A percentile compares a stretch with the other conserved stretches of the same genome.
These are phyloP conservation scores for Smittium culicis DNA, from an alignment of 371 early-diverging fungal species.

Conservation along the genomic window DNA sequence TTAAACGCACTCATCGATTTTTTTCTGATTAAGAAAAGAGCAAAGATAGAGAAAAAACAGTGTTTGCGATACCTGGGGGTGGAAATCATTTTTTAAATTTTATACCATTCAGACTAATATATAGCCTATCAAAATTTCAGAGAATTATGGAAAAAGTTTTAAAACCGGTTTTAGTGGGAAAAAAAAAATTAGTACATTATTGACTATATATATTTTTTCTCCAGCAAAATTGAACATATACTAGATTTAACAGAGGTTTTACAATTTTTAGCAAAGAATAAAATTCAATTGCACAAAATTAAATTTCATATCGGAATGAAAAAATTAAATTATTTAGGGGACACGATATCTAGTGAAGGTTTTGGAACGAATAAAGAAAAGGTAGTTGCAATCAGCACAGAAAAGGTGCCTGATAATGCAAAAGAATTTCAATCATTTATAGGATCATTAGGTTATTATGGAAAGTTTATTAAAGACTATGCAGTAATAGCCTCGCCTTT, in stretches of 20 bases:
- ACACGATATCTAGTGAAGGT: slow-evolving; percentile 10
- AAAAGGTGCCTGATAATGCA: slow-evolving; percentile 10
- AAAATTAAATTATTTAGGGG: slow-evolving; percentile 10
- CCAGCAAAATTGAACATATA: background rate
- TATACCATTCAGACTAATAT: slow-evolving; percentile 2
- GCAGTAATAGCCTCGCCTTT: background rate
- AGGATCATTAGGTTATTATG: background rate
- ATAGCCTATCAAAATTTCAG: slow-evolving; percentile 5
- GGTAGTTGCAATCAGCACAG: slow-evolving; percentile 10
- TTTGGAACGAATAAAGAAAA: slow-evolving; percentile 12
- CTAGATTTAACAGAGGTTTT: slow-evolving; percentile 9
- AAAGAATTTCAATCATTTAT: background rate
- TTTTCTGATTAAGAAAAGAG: no score
- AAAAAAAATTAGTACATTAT: slow-evolving; percentile 6
- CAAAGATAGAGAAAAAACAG: no score
- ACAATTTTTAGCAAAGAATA: slow-evolving; percentile 9
- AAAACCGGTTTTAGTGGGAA: slow-evolving; percentile 1
- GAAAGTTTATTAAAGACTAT: background rate
- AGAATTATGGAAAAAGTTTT: slow-evolving; percentile 3
- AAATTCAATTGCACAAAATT: slow-evolving; percentile 16
- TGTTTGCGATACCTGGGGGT: slow-evolving; percentile 1
- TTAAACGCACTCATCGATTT: no score
- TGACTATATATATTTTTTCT: slow-evolving; percentile 12
- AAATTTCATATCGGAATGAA: slow-evolving; percentile 12
- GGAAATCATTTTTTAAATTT: background rate